Conservation (phyloP, 345 rosid genomes). For the Hibiscus mutabilis region DNA sequence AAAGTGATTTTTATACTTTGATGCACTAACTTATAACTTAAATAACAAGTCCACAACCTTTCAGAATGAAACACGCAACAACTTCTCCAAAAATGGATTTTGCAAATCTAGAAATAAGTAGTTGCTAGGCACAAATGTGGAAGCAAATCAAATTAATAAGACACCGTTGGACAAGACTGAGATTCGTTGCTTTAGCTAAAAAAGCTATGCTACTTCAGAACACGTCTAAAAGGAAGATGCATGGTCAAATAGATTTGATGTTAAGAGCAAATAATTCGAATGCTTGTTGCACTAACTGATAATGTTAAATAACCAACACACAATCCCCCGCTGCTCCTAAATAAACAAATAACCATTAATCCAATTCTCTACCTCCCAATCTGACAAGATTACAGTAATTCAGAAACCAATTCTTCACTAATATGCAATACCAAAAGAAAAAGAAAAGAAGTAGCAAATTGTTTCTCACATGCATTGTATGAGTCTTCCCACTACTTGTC, state of each 20-base stretch:
- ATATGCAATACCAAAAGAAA: not conserved
- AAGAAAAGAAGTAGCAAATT: constrained; percentile 5
- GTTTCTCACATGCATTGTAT: constrained; percentile 94
- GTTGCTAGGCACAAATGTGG: not conserved
- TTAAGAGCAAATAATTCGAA: not conserved
- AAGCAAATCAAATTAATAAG: not conserved
- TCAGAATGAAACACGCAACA: not conserved
- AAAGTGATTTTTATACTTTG: not conserved
- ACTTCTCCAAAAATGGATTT: not conserved
- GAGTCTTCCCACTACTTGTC: constrained; percentile 99
- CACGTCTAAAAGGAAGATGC: not conserved
- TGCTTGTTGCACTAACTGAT: not conserved
- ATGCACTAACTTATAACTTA: not conserved
- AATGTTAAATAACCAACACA: constrained; percentile 2
- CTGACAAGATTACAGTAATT: not conserved
- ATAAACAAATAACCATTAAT: not conserved
- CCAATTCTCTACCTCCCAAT: not conserved
- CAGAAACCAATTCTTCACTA: not conserved
- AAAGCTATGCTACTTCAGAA: not conserved
- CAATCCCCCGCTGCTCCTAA: not conserved
- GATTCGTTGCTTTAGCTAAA: not conserved
- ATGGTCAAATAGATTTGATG: not conserved
- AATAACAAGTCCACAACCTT: not conserved
- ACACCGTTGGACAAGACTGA: not conserved
- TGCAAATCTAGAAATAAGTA: not conserved